These are phyloP conservation scores for Podospora anserina DNA, from an alignment of 495 filamentous ascomycete species.

Conservation along the genomic window DNA sequence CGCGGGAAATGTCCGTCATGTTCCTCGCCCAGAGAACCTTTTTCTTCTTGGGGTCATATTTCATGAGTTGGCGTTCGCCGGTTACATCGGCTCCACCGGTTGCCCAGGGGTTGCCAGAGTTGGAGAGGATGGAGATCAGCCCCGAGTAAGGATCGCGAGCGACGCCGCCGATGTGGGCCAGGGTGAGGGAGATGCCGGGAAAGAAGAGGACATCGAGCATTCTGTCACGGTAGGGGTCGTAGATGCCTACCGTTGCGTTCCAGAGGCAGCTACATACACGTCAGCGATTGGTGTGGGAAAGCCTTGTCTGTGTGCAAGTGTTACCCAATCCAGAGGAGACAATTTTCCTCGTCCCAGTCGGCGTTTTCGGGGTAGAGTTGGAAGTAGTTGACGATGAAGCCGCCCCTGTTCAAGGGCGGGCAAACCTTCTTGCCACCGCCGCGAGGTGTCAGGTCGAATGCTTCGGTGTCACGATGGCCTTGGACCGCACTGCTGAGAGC, in stretches of 20 bases:
- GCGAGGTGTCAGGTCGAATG: neutral
- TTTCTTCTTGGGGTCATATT: conserved; percentile 19
- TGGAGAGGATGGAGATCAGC: conserved; percentile 33
- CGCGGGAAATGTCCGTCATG: conserved; percentile 26
- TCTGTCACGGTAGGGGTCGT: conserved; percentile 33
- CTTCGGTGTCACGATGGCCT: neutral
- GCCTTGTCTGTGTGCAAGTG: neutral
- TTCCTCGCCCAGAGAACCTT: conserved; percentile 30
- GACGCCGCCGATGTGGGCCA: conserved; percentile 36
- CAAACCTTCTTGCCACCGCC: conserved; percentile 1
- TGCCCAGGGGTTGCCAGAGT: conserved; percentile 27
- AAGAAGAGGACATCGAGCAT: conserved; percentile 28
- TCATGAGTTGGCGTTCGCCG: conserved; percentile 32
- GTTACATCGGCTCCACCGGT: conserved; percentile 30
- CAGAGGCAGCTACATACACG: conserved; percentile 16
- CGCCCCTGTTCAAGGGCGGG: conserved; percentile 22
- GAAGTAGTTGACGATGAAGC: conserved; percentile 32
- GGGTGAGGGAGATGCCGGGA: conserved; percentile 28
- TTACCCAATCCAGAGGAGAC: conserved; percentile 31
- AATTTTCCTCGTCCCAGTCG: conserved; percentile 33
- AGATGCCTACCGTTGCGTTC: conserved; percentile 30
- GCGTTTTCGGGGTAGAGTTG: conserved; percentile 40
- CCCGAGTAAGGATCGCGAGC: conserved; percentile 33
- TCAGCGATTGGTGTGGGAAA: neutral
- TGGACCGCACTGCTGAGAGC: neutral